phyloP scores from a whole-genome alignment of 805 yeast species.

The Wickerhamiella spandovensis region DNA sequence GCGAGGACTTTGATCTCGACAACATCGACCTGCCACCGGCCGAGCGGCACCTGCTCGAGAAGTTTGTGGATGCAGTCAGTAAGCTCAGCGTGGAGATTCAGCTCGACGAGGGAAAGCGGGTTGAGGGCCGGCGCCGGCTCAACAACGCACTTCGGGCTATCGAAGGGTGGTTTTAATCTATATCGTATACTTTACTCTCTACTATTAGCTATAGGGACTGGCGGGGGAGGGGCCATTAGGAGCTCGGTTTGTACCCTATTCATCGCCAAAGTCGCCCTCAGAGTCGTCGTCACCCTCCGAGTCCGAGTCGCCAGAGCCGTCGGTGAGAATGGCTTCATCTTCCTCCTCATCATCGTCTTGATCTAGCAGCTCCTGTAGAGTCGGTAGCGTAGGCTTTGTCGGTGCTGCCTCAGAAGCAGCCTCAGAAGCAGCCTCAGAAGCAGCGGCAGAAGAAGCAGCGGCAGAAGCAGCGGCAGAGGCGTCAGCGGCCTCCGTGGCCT shows the following conservation, averaged over 20 bases:
- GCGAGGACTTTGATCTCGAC: constrained; percentile 41
- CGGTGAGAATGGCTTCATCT: not conserved
- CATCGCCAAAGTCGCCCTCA: not conserved
- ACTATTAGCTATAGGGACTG: not conserved
- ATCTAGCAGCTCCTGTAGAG: not conserved
- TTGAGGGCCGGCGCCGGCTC: constrained; percentile 66
- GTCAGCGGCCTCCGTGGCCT: constrained; percentile 2
- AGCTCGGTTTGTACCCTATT: no score
- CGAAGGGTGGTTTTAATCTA: constrained; percentile 52
- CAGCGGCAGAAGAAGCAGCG: not conserved
- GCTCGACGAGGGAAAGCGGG: constrained; percentile 64
- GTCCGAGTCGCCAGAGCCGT: not conserved
- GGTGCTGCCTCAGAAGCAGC: not conserved
- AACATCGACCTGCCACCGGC: constrained; percentile 58
- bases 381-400: not conserved
- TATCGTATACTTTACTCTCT: not conserved
- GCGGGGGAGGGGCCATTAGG: no score
- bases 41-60: constrained; percentile 69
- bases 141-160: constrained; percentile 72
- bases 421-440: not conserved
- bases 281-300: not conserved
- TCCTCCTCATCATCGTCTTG: not conserved
- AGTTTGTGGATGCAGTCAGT: constrained; percentile 73
- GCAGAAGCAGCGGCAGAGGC: not conserved
- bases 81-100: constrained; percentile 86